These are phyloP conservation scores for Paxillus ammoniavirescens DNA, from an alignment of 768 basidiomycete species.

Conservation along the genomic window DNA sequence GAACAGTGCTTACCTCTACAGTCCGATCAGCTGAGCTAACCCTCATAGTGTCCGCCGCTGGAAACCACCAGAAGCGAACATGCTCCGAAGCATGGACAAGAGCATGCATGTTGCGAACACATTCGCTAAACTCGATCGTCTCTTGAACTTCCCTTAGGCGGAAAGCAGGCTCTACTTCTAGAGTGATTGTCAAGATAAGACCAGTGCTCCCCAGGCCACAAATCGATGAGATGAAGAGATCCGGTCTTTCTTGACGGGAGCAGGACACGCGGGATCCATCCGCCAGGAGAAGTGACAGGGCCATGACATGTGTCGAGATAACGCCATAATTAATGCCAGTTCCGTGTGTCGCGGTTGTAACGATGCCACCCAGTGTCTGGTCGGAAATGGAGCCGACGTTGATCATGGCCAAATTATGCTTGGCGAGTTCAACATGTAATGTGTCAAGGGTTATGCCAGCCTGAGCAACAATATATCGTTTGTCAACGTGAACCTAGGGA, in stretches of 20 bases:
- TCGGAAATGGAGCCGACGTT: conserved; percentile 97
- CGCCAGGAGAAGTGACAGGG: conserved; percentile 74
- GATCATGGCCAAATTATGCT: conserved; percentile 76
- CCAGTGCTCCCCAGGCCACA: conserved; percentile 93
- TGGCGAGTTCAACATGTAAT: conserved; percentile 67
- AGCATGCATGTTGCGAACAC: conserved; percentile 52
- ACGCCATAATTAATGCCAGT: conserved; percentile 78
- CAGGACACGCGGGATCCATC: conserved; percentile 69
- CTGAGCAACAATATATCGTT: conserved; percentile 66
- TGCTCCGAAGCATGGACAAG: conserved; percentile 73
- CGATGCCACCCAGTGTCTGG: conserved; percentile 88
- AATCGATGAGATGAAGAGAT: conserved; percentile 85
- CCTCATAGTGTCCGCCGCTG: conserved; percentile 68
- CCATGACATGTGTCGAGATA: conserved; percentile 77
- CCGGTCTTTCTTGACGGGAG: conserved; percentile 57
- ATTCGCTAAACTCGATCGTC: conserved; percentile 60
- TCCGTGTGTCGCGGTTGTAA: conserved; percentile 95
- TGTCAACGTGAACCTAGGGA: conserved; percentile 65
- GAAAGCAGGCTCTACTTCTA: conserved; percentile 82
- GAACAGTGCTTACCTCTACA: conserved; percentile 55
- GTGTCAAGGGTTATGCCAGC: conserved; percentile 76
- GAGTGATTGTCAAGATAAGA: conserved; percentile 72
- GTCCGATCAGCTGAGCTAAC: conserved; percentile 77
- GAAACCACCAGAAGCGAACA: conserved; percentile 96
- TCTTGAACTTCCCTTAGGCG: conserved; percentile 72